Evolutionary conservation across 2,329 filamentous ascomycete species (phyloP), one percentile per base, ranked within the genome.

Genomic region (Diaporthe australafricana): DNA sequence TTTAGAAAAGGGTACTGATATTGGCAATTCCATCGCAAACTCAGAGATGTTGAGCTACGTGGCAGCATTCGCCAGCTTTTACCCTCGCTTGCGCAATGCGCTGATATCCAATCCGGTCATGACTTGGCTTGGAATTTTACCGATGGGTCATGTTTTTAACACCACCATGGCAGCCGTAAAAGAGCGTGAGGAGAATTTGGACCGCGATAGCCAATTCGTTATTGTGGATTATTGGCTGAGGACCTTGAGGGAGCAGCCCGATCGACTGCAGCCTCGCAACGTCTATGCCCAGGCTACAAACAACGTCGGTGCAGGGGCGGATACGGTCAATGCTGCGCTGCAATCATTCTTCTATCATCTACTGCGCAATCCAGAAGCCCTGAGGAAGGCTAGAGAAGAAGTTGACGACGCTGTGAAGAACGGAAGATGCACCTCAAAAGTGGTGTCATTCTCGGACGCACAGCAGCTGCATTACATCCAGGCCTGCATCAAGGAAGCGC

Each of bases 401-500:
- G 72, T 72, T 20, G 74, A 68, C 6, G 70, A 73, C 11, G 73
- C 45, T 12, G 78, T 80, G 70, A 75, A 79, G 12, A 70, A 77
- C 32, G 73, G 72, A 2, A 76, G 74, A 5, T 45, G 52, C 12
- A 48, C n/a, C 16, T 57, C 70, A 9, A 38, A 53, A n/a, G 63
- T 78, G 1, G 75, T 79, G 1, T 72, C 73, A 8, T 79, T 73
- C 63, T 74, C 74, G 4, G 77, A 80, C 35, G 76, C 81, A 2
- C 77, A 79, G 71, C 74, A 75, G 52, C 74, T 81, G n/a, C 76
- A 76, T 8, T 83, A 79, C 65, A 73, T 81, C 12, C 77, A 79
- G 55, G 80, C 80, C 16, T 81, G 79, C 70, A 78, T 81, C 71
- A 79, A 80, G 72, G 80, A 82, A 70, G 75, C 77, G 6, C 72